Evolutionary conservation across 139 green algal species (phyloP).

Genomic region (Limnomonas spitsbergensis): DNA sequence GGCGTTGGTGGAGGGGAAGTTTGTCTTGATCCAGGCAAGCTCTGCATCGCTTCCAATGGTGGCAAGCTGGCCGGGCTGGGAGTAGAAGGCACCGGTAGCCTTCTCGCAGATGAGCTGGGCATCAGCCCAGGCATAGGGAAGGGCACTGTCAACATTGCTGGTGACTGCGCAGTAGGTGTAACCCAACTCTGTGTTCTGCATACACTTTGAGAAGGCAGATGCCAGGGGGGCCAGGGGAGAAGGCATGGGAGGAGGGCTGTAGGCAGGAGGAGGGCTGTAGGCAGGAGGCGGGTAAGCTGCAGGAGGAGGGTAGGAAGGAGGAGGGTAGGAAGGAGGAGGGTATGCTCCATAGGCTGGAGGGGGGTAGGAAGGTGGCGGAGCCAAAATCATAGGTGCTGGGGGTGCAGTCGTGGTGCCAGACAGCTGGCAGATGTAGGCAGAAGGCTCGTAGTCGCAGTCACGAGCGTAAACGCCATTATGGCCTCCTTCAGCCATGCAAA

Average conservation of each 20-base stretch:
- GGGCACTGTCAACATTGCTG: neutral
- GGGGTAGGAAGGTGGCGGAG: neutral
- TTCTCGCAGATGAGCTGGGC: neutral
- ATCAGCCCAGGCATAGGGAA: neutral
- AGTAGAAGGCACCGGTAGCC: neutral
- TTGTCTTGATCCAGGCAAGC: neutral
- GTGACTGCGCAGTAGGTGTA: neutral
- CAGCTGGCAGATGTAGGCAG: neutral
- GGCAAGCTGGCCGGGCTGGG: neutral
- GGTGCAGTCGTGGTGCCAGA: neutral
- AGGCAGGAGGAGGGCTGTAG: neutral
- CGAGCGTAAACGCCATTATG: neutral
- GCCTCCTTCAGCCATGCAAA: neutral
- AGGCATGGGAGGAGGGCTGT: constrained; percentile 5
- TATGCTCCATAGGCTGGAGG: neutral
- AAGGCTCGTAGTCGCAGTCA: neutral
- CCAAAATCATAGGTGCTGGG: neutral
- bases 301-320: constrained; percentile 3
- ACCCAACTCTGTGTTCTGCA: neutral
- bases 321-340: neutral
- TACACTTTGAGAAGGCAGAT: constrained; percentile 7
- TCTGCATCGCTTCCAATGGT: neutral
- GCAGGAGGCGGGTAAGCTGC: neutral
- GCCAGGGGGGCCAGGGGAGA: constrained; percentile 4
- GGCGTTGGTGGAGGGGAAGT: neutral